These are phyloP conservation scores for Trichosanthes truncata DNA, from an alignment of 306 rosid species.

Conservation along the genomic window DNA sequence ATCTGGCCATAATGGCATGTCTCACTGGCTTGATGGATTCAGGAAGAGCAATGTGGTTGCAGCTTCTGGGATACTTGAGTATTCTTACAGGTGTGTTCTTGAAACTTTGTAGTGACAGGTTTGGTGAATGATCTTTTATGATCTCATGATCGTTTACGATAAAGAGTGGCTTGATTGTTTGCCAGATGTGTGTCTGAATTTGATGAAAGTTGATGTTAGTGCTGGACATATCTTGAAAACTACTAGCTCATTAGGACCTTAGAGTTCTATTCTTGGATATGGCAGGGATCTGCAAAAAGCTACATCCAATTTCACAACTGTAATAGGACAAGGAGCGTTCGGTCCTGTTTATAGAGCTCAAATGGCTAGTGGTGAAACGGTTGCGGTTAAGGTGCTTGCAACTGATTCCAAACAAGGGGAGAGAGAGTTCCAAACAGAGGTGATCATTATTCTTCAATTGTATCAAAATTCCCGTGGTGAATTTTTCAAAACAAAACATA, in stretches of 20 bases:
- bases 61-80: slow-evolving; percentile 88
- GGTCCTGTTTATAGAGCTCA: slow-evolving; percentile 98
- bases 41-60: slow-evolving; percentile 65
- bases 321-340: slow-evolving; percentile 94
- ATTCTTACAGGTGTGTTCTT: slow-evolving; percentile 70
- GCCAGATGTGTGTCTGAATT: background rate
- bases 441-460: slow-evolving; percentile 13
- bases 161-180: background rate
- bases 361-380: slow-evolving; percentile 80
- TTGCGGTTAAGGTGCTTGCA: slow-evolving; percentile 96
- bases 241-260: background rate
- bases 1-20: slow-evolving; percentile 45
- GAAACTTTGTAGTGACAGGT: background rate
- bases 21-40: slow-evolving; percentile 81
- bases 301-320: slow-evolving; percentile 82
- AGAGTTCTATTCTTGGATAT: background rate
- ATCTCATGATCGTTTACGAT: background rate
- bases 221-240: background rate
- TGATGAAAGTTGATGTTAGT: background rate
- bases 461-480: background rate
- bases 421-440: slow-evolving; percentile 97
- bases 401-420: slow-evolving; percentile 97
- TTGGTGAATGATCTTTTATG: background rate
- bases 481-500: background rate
- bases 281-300: slow-evolving; percentile 93